phyloP scores from a whole-genome alignment of 164 flowering plant genomes.

The Hamamelis virginiana region DNA sequence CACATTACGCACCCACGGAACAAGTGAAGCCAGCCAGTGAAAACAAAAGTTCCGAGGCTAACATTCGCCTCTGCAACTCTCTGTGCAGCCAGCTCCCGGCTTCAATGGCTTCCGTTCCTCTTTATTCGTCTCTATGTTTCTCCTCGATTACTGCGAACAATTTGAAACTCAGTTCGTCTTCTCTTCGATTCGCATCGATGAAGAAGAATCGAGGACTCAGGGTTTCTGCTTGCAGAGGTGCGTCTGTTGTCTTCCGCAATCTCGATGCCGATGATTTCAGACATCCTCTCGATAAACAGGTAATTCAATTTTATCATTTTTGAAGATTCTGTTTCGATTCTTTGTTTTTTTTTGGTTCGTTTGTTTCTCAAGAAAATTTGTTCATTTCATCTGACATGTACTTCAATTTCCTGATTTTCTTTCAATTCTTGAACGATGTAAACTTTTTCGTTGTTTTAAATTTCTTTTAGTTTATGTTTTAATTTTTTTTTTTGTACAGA shows the following conservation, averaged over 20 bases:
- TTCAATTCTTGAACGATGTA: too few species aligned
- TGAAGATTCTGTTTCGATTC: neutral
- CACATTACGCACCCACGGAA: neutral
- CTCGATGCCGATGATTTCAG: conserved; percentile 75
- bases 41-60: conserved; percentile 7
- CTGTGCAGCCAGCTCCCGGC: conserved; percentile 18
- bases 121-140: conserved; percentile 10
- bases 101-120: conserved; percentile 14
- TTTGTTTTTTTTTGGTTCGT: too few species aligned
- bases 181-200: conserved; percentile 5
- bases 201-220: conserved; percentile 14
- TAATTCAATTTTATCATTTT: conserved; percentile 7
- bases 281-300: conserved; percentile 78
- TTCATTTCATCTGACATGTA: too few species aligned
- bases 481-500: conserved; percentile 32
- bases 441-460: neutral
- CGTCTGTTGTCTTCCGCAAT: conserved; percentile 46
- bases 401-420: too few species aligned
- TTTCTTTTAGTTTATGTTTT: neutral
- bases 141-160: conserved; percentile 1
- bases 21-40: conserved; percentile 10
- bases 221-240: conserved; percentile 38
- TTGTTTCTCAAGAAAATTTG: conserved; percentile 1
- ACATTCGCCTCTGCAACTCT: conserved; percentile 3
- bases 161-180: conserved; percentile 7